A percentile compares a stretch with the other conserved stretches of the same genome.
These are phyloP conservation scores for Phalaenopsis equestris DNA, from an alignment of 106 monocot genomes.

Conservation along the genomic window DNA sequence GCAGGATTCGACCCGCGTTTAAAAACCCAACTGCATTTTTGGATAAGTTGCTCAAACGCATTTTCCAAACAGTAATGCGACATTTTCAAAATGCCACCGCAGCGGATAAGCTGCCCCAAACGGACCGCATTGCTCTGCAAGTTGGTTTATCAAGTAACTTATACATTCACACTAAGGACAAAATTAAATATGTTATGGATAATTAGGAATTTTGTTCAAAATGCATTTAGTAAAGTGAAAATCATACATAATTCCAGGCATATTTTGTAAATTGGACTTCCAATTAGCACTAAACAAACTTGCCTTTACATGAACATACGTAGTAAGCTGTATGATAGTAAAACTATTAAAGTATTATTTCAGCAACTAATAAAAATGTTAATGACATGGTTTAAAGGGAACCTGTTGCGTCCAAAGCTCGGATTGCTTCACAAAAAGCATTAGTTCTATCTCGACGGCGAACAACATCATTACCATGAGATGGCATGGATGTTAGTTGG, in stretches of 20 bases:
- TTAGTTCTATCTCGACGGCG: slow-evolving; percentile 71
- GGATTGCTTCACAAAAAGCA: slow-evolving; percentile 89
- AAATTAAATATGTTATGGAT: not conserved
- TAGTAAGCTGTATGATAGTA: not conserved
- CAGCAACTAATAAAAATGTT: not conserved
- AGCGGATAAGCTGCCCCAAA: too few species aligned
- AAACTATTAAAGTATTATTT: not conserved
- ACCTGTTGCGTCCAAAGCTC: slow-evolving; percentile 99
- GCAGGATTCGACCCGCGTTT: too few species aligned
- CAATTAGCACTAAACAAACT: not conserved
- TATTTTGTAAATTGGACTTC: not conserved
- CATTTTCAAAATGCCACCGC: too few species aligned
- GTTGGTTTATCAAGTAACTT: not conserved
- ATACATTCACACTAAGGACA: not conserved
- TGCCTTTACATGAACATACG: not conserved
- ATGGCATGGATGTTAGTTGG: slow-evolving; percentile 47
- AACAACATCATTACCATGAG: slow-evolving; percentile 51
- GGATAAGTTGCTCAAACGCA: too few species aligned
- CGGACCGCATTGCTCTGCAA: too few species aligned
- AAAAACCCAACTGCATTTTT: too few species aligned
- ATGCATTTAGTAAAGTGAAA: not conserved
- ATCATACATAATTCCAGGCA: too few species aligned
- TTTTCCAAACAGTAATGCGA: too few species aligned
- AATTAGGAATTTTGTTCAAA: not conserved
- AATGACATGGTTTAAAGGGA: not conserved